Percentiles rank a stretch among this genome's conserved stretches.
These are phyloP conservation scores for Camillea tinctor DNA, from an alignment of 2,329 filamentous ascomycete species.

Conservation along the genomic window DNA sequence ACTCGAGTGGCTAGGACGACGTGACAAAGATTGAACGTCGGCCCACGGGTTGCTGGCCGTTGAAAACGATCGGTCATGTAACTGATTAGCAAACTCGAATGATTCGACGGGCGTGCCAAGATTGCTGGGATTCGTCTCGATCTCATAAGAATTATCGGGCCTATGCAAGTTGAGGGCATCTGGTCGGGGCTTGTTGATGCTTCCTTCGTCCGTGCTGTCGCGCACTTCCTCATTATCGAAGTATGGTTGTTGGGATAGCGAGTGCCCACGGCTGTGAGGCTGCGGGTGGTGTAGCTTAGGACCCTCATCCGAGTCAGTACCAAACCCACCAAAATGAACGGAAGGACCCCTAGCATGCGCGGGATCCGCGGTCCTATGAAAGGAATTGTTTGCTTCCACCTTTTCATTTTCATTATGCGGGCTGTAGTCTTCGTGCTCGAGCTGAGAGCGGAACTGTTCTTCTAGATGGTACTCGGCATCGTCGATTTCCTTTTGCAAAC, in stretches of 20 bases:
- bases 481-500: constrained; percentile 78
- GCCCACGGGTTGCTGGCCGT: constrained; percentile 64
- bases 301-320: constrained; percentile 51
- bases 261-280: constrained; percentile 72
- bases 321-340: constrained; percentile 51
- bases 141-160: constrained; percentile 59
- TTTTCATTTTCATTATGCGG: constrained; percentile 52
- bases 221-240: constrained; percentile 52
- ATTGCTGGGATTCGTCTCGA: constrained; percentile 73
- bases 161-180: constrained; percentile 40
- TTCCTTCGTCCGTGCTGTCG: constrained; percentile 37
- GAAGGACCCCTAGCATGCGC: constrained; percentile 45
- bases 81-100: constrained; percentile 46
- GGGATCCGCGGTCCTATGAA: constrained; percentile 18
- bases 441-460: constrained; percentile 73
- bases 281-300: constrained; percentile 68
- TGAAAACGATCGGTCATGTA: constrained; percentile 56
- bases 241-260: constrained; percentile 66
- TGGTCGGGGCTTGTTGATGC: constrained; percentile 37
- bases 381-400: constrained; percentile 26
- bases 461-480: constrained; percentile 84
- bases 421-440: constrained; percentile 76
- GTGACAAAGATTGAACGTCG: constrained; percentile 45
- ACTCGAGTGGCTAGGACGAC: constrained; percentile 59
- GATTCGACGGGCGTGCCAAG: constrained; percentile 61